Evolutionary conservation across 2,329 filamentous ascomycete genomes (phyloP), one percentile per base, ranked within the genome.

Genomic region (Leptographium lundbergii): DNA sequence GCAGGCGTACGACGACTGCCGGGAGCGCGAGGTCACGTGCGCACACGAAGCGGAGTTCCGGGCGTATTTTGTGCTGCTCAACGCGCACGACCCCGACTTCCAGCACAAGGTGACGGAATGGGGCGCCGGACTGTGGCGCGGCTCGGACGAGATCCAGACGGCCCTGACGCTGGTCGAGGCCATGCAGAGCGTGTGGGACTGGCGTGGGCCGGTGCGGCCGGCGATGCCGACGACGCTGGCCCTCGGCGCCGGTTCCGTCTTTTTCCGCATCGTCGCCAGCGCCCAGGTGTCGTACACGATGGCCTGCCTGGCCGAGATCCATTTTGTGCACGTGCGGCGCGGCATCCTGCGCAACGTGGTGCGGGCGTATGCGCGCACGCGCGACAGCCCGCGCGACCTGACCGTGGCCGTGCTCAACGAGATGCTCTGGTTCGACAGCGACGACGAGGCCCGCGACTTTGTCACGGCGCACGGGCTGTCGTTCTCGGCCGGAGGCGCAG

Each of bases 261-360:
- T 80, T 67, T 86, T 87, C 66, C 74, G 77, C 27, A 82, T 87
- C 54, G 72, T 87, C 32, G 75, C 81, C 63, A 75, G 78, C 48
- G 72, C 74, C 0, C 70, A 73, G 19, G 78, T 85, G 2, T 86
- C 84, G 0, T 87, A 87, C 66, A 85, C 82, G 1, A 85, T 87
- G 81, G 84, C 83, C 17, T 87, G 84, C 64, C 80, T 87, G 61
- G 83, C 83, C 7, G 84, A 87, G 65, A 80, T 84, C n/a, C 82
- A 85, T 65, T 86, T 87, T 60, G 79, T 81, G 48, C 74, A 77
- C 42, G 72, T 86, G 36, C 81, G 84, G 48, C 80, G 81, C 58
- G 75, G 77, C 14, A 79, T 85, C 19, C 67, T 87, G 22, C 76
- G 76, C 58, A 77, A 78, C 19, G 71, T 86, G 25, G 76, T 79